A percentile compares a stretch with the other conserved stretches of the same genome.
Conservation (phyloP, 208 protist species). For the Trypanosomatidae sp. region DNA sequence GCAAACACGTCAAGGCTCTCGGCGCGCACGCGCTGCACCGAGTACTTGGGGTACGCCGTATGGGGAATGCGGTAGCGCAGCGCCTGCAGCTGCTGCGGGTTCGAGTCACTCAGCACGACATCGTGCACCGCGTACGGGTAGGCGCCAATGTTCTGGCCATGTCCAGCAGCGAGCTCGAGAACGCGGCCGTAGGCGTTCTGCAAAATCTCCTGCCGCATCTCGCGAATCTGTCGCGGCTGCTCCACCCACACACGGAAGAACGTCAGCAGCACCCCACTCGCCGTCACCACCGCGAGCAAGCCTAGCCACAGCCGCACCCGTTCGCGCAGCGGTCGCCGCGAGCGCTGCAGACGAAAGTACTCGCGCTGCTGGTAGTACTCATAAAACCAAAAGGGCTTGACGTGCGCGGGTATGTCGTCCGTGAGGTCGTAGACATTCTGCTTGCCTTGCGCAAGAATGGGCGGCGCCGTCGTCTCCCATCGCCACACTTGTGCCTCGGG, state of each 20-base stretch:
- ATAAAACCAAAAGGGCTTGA: conserved; percentile 80
- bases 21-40: conserved; percentile 63
- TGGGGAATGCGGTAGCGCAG: conserved; percentile 68
- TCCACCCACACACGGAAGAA: conserved; percentile 77
- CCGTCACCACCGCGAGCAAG: conserved; percentile 12
- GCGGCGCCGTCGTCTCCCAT: conserved; percentile 58
- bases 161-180: conserved; percentile 76
- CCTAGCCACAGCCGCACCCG: conserved; percentile 19
- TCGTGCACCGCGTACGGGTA: conserved; percentile 85
- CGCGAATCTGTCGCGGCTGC: conserved; percentile 66
- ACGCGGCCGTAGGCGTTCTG: conserved; percentile 77
- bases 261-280: conserved; percentile 28
- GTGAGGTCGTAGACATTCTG: conserved; percentile 79
- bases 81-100: conserved; percentile 74
- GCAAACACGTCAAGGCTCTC: conserved; percentile 66
- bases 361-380: conserved; percentile 83
- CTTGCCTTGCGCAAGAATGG: conserved; percentile 61
- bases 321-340: conserved; percentile 63
- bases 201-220: conserved; percentile 72
- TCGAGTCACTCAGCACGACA: conserved; percentile 72
- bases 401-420: conserved; percentile 78
- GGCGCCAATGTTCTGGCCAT: conserved; percentile 83
- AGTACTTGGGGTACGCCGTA: conserved; percentile 79
- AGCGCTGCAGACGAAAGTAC: conserved; percentile 74
- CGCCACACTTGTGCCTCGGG: conserved; percentile 66